These are phyloP conservation scores for Raphanus raphanistrum DNA, from an alignment of 345 rosid genomes.

Conservation along the genomic window DNA sequence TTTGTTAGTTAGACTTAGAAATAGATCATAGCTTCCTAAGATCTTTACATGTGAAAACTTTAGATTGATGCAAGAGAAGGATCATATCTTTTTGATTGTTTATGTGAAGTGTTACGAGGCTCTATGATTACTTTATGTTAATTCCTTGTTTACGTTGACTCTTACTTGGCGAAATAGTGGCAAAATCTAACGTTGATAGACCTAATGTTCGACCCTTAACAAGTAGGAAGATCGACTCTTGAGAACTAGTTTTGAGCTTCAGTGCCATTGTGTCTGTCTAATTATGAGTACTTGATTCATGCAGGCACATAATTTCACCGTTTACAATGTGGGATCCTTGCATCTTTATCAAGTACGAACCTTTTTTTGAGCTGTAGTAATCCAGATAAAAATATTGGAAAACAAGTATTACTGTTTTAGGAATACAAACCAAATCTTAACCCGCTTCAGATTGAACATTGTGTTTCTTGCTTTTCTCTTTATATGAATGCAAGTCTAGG, in stretches of 20 bases:
- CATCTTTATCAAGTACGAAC: constrained; percentile 70
- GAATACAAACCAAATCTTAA: background rate
- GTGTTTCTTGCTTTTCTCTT: constrained; percentile 4
- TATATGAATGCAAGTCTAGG: constrained; percentile 2
- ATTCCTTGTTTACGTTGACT: background rate
- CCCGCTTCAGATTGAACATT: background rate
- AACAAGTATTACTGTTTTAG: background rate
- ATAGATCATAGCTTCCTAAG: background rate
- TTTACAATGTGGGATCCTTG: constrained; percentile 54
- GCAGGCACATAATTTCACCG: constrained; percentile 91
- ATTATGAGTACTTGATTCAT: constrained; percentile 70
- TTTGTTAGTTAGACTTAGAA: background rate
- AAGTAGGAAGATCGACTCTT: background rate
- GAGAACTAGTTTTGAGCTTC: constrained; percentile 19
- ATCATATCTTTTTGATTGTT: constrained; percentile 8
- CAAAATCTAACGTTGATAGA: background rate
- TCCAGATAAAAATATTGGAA: background rate
- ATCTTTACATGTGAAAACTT: background rate
- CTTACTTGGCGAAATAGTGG: constrained; percentile 5
- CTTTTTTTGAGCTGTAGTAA: constrained; percentile 17
- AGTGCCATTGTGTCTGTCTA: constrained; percentile 34
- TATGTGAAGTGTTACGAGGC: background rate
- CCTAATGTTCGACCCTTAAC: constrained; percentile 1
- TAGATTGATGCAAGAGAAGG: background rate
- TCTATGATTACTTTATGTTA: background rate